These are phyloP conservation scores for Glomus cerebriforme DNA, from an alignment of 192 early-diverging fungal species.

Conservation along the genomic window DNA sequence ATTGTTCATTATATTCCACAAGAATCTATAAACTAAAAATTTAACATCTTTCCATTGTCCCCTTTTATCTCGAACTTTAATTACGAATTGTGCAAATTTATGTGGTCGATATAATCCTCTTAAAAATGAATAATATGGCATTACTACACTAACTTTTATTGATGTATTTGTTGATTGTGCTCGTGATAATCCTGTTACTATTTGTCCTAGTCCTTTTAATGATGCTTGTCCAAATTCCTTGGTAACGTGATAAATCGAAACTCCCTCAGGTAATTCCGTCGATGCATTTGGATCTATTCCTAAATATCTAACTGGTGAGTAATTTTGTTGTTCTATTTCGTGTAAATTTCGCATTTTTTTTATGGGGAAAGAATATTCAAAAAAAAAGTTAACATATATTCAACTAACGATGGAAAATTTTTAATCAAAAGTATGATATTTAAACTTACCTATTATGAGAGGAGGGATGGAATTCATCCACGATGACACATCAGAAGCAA, in stretches of 20 bases:
- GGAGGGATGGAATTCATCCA: neutral
- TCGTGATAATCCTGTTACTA: slow-evolving; percentile 50
- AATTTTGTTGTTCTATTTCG: neutral
- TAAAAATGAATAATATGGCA: slow-evolving; percentile 55
- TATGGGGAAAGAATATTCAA: too few species aligned
- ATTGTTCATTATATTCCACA: slow-evolving; percentile 32
- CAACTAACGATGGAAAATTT: too few species aligned
- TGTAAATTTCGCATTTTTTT: neutral
- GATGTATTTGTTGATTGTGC: slow-evolving; percentile 45
- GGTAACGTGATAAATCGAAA: slow-evolving; percentile 57
- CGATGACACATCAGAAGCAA: neutral
- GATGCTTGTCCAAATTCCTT: slow-evolving; percentile 58
- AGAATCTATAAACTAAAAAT: slow-evolving; percentile 43
- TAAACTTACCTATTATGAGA: neutral
- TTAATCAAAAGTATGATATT: too few species aligned
- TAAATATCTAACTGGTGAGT: slow-evolving; percentile 35
- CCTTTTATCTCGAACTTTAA: slow-evolving; percentile 44
- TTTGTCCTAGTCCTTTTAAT: slow-evolving; percentile 58
- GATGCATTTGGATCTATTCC: slow-evolving; percentile 40
- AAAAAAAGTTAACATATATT: too few species aligned
- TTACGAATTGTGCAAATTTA: slow-evolving; percentile 27
- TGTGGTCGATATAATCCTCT: slow-evolving; percentile 34
- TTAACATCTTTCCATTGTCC: slow-evolving; percentile 36
- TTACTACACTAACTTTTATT: slow-evolving; percentile 48
- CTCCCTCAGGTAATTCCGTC: slow-evolving; percentile 30